Evolutionary conservation across 2,329 filamentous ascomycete species (phyloP).

Genomic region (Xylaria sp.): DNA sequence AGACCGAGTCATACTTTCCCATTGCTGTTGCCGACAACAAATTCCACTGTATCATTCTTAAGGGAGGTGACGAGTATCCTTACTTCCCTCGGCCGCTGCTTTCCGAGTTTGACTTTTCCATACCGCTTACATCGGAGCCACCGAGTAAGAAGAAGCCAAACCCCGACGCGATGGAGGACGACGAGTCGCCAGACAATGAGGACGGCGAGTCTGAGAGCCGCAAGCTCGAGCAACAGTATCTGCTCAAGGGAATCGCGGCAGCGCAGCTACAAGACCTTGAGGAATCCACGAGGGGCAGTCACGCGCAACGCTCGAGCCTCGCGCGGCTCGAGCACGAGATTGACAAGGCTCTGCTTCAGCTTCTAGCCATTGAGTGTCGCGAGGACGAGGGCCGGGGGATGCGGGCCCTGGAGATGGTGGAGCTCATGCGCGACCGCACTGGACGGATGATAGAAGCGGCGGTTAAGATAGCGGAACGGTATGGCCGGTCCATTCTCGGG

Average conservation of each 20-base stretch:
- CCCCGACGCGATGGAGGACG: constrained; percentile 44
- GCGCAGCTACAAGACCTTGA: constrained; percentile 78
- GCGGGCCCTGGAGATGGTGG: constrained; percentile 90
- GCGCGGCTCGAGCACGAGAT: constrained; percentile 79
- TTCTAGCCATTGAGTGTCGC: constrained; percentile 87
- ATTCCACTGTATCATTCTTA: constrained; percentile 99
- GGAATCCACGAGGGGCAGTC: constrained; percentile 67
- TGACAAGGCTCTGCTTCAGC: constrained; percentile 87
- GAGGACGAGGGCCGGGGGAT: constrained; percentile 93
- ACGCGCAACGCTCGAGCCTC: constrained; percentile 70
- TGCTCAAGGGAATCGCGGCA: constrained; percentile 74
- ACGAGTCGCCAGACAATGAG: constrained; percentile 38
- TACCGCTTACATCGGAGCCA: constrained; percentile 71
- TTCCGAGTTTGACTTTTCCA: constrained; percentile 89
- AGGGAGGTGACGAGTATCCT: constrained; percentile 89
- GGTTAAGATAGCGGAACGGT: constrained; percentile 84
- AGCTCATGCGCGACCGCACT: constrained; percentile 80
- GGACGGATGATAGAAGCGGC: constrained; percentile 93
- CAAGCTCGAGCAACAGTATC: constrained; percentile 79
- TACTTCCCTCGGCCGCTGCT: constrained; percentile 91
- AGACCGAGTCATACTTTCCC: constrained; percentile 91
- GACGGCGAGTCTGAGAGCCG: constrained; percentile 55
- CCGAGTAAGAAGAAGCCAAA: constrained; percentile 46
- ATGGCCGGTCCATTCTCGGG: constrained; percentile 77
- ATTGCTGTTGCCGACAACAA: constrained; percentile 89